Conservation (phyloP, 495 filamentous ascomycete species). For the Cudoniella acicularis region DNA sequence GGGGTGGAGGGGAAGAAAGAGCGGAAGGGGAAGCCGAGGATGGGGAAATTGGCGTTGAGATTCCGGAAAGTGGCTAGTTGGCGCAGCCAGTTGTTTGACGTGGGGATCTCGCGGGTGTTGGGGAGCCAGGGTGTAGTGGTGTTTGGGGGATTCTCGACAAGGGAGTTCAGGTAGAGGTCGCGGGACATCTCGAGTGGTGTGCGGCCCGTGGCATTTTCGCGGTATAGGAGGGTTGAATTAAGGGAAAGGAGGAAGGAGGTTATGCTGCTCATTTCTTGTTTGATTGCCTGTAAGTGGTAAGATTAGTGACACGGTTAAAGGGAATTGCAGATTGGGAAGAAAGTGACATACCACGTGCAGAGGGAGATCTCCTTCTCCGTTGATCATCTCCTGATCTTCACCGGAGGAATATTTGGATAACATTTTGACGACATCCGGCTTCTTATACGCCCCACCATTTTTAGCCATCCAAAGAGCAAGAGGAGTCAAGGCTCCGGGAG, state of each 20-base stretch:
- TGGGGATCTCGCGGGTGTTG: too few species aligned
- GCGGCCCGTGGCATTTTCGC: slow-evolving; percentile 67
- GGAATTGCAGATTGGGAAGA: neutral
- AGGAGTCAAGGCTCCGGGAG: slow-evolving; percentile 46
- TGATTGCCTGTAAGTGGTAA: slow-evolving; percentile 34
- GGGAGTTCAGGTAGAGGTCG: slow-evolving; percentile 15
- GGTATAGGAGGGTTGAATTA: slow-evolving; percentile 54
- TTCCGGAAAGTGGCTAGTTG: too few species aligned
- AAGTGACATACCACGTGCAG: slow-evolving; percentile 41
- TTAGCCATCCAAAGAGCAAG: slow-evolving; percentile 30
- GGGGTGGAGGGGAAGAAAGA: too few species aligned
- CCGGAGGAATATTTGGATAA: slow-evolving; percentile 49
- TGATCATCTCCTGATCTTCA: slow-evolving; percentile 55
- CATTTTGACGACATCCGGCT: slow-evolving; percentile 30
- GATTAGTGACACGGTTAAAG: neutral
- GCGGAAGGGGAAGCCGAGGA: too few species aligned
- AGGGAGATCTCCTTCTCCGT: slow-evolving; percentile 64
- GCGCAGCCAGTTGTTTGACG: too few species aligned
- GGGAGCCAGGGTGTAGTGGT: too few species aligned
- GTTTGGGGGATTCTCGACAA: slow-evolving; percentile 1
- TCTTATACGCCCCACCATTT: slow-evolving; percentile 29
- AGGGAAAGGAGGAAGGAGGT: slow-evolving; percentile 48
- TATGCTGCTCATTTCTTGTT: slow-evolving; percentile 30
- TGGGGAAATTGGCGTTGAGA: too few species aligned
- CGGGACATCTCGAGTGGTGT: slow-evolving; percentile 58